Evolutionary conservation across 768 basidiomycete genomes (phyloP).

Genomic region (Clitopilus hobsonii): DNA sequence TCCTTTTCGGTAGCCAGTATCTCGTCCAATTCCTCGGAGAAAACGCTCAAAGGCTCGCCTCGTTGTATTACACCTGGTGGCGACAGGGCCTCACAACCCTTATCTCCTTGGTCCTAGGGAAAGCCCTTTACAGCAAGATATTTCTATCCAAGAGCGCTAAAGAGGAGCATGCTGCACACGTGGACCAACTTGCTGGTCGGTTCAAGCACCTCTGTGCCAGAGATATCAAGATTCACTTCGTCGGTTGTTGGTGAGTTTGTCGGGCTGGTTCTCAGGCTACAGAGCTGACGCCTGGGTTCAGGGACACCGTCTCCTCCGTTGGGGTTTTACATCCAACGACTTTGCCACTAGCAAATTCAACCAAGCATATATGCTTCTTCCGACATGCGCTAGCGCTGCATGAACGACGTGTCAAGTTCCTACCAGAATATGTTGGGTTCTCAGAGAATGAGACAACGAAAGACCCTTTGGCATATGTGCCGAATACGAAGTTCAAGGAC

Average conservation of each 20-base stretch:
- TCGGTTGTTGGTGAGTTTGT: conserved; percentile 36
- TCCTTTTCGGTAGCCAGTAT: too few relatives aligned
- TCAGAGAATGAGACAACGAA: too few relatives aligned
- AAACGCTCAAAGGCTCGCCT: too few relatives aligned
- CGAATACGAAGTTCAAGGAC: too few relatives aligned
- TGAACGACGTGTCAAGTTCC: conserved; percentile 42
- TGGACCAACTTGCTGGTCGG: conserved; percentile 3
- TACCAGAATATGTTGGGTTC: conserved; percentile 42
- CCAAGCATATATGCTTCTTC: conserved; percentile 33
- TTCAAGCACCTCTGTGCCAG: conserved; percentile 16
- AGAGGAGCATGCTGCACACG: too few relatives aligned
- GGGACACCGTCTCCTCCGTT: conserved; percentile 46
- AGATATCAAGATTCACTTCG: conserved; percentile 34
- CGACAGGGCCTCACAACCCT: too few relatives aligned
- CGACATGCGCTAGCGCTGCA: conserved; percentile 45
- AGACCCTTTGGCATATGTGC: too few relatives aligned
- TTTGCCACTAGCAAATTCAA: conserved; percentile 24
- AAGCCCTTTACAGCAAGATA: not conserved
- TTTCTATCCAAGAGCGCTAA: not conserved
- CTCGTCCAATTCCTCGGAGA: too few relatives aligned
- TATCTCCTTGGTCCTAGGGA: conserved; percentile 7
- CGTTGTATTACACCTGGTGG: too few relatives aligned
- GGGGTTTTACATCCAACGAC: conserved; percentile 25
- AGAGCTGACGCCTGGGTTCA: conserved; percentile 8
- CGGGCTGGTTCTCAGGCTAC: not conserved